A percentile compares a stretch with the other conserved stretches of the same genome.
phyloP scores from a whole-genome alignment of 1,284 basidiomycete species.

The Cutaneotrichosporon cavernicola region DNA sequence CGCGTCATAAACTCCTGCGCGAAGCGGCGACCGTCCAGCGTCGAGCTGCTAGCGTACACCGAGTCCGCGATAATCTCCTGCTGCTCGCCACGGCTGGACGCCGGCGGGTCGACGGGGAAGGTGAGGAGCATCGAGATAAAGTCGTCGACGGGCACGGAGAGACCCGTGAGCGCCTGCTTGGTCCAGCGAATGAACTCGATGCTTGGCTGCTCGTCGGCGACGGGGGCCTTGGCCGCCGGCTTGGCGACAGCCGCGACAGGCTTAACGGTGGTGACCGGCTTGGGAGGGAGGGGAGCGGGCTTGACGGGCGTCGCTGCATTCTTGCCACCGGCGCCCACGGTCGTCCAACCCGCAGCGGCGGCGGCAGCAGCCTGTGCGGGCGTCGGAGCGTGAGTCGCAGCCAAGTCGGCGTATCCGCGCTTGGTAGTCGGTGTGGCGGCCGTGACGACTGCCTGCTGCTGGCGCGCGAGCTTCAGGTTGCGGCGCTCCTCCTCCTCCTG shows the following conservation, averaged over 20 bases:
- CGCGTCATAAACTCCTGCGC: slow-evolving; percentile 83
- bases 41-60: slow-evolving; percentile 90
- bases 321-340: slow-evolving; percentile 77
- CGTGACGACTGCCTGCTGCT: slow-evolving; percentile 30
- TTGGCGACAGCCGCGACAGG: slow-evolving; percentile 21
- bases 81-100: slow-evolving; percentile 58
- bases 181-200: slow-evolving; percentile 90
- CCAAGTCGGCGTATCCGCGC: slow-evolving; percentile 75
- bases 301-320: slow-evolving; percentile 49
- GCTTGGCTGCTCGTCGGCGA: slow-evolving; percentile 65
- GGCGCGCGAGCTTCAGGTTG: slow-evolving; percentile 61
- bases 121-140: slow-evolving; percentile 86
- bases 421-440: slow-evolving; percentile 53
- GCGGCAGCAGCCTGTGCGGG: slow-evolving; percentile 57
- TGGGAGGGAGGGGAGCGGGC: slow-evolving; percentile 33
- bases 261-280: slow-evolving; percentile 28
- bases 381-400: slow-evolving; percentile 57
- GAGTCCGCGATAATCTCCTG: slow-evolving; percentile 86
- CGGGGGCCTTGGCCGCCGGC: slow-evolving; percentile 21
- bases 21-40: slow-evolving; percentile 90
- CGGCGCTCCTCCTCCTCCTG: slow-evolving; percentile 92
- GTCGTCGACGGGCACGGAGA: slow-evolving; percentile 66
- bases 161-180: slow-evolving; percentile 78
- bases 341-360: slow-evolving; percentile 71
- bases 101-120: slow-evolving; percentile 84